phyloP scores from a whole-genome alignment of 331 rosid genomes.

The Pyracantha coccinea region DNA sequence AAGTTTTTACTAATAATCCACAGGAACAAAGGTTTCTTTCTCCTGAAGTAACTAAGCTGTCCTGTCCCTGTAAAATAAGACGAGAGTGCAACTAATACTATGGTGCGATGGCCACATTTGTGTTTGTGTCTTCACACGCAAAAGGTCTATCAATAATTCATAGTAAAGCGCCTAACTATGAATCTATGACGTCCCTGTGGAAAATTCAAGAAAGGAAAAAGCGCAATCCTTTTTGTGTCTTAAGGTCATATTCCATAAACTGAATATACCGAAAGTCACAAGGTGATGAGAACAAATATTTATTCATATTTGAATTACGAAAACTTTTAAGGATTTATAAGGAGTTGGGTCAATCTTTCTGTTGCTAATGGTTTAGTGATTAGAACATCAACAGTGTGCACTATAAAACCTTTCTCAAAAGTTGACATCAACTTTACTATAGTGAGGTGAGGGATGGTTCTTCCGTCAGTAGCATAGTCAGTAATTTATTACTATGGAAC shows the following conservation, averaged over 20 bases:
- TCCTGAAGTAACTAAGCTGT: not conserved
- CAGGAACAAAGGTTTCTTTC: not conserved
- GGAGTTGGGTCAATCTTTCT: too few species aligned
- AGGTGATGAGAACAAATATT: too few species aligned
- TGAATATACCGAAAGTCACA: not conserved
- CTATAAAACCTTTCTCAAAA: too few species aligned
- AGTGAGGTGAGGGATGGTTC: too few species aligned
- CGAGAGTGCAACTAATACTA: not conserved
- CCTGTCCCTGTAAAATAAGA: not conserved
- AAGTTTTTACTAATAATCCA: not conserved
- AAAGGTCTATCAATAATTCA: not conserved
- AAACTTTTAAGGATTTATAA: too few species aligned
- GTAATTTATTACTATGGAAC: too few species aligned
- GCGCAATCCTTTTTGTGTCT: not conserved
- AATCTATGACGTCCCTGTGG: not conserved
- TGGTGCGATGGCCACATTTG: conserved; percentile 15
- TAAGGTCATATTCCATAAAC: not conserved
- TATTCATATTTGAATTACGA: too few species aligned
- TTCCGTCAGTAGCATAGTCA: too few species aligned
- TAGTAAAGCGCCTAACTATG: not conserved
- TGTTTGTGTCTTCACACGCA: conserved; percentile 12
- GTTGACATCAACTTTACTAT: too few species aligned
- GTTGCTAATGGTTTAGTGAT: too few species aligned
- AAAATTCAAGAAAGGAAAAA: not conserved
- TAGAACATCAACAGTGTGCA: too few species aligned